Evolutionary conservation across 2,329 filamentous ascomycete genomes (phyloP).

Genomic region (Didymella arachidicola): DNA sequence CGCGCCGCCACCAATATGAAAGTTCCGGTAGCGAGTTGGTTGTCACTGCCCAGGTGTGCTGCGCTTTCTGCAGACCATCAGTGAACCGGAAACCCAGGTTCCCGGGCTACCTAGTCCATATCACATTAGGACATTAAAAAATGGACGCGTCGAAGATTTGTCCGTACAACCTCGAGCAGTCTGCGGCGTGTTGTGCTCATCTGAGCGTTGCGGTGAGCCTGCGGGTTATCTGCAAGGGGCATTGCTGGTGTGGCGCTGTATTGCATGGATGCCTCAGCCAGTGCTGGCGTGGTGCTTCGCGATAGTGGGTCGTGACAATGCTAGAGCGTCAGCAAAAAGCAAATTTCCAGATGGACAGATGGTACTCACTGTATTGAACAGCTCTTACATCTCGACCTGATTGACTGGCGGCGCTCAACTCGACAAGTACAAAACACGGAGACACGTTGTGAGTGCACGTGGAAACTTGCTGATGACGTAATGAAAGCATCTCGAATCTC

Average conservation of each 20-base stretch:
- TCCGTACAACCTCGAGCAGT: background rate
- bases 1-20: slow-evolving; percentile 1
- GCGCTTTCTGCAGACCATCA: slow-evolving; percentile 4
- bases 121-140: background rate
- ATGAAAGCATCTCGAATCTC: no score
- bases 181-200: background rate
- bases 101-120: slow-evolving; percentile 6
- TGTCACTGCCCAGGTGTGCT: background rate
- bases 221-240: background rate
- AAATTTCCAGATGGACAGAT: background rate
- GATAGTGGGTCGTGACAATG: background rate
- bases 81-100: slow-evolving; percentile 5
- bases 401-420: background rate
- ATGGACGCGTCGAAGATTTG: slow-evolving; percentile 1
- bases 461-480: background rate
- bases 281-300: background rate
- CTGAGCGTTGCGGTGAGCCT: background rate
- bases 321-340: background rate
- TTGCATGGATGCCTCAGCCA: slow-evolving; percentile 1
- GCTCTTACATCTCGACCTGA: background rate
- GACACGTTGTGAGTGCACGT: background rate
- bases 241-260: slow-evolving; percentile 2
- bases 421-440: background rate
- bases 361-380: background rate
- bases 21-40: slow-evolving; percentile 3